Base-by-base conservation (phyloP, 805 yeast genomes). In the Lachancea sp. region DNA sequence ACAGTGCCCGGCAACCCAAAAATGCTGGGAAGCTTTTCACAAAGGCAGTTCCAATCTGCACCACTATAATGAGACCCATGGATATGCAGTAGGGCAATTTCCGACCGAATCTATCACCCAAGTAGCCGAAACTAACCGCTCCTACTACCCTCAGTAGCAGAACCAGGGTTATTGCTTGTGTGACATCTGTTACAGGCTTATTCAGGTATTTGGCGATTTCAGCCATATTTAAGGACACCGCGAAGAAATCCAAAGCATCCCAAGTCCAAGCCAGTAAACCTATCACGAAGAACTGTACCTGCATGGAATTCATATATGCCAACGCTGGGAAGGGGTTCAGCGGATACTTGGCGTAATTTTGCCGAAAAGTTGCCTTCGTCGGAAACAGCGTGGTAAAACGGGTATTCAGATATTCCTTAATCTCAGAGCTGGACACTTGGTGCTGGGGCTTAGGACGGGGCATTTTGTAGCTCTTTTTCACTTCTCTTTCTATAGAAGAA, bases 111-210 rank as follows among this genome's bases (percentile, higher is more conserved):
- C 69, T 64, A 56, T 81, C 89, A 20, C 78, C 73, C 44, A 74
- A 60, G 21, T 71, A 59, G 32, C 88, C 89, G 53, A 81, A 79
- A 19, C 75, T 63, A 11, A 80, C 56, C 1, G 88, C 87, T 29
- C 89, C 89, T 2, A 77, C 76, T 3, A 84, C 74, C 43, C 89
- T 69, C 43, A 80, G 65, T 84, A 81, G 78, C 24, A 81, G 69
- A 38, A 80, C 87, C 47, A 80, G 64, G 7, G 86, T 79, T 47
- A 82, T 74, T 31, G 86, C 88, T 82, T 84, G 80, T 7, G 86
- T 76, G 49, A 82, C 68, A 34, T 71, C 73, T 16, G 68, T 65
- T 21, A 72, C 68, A 1, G 68, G 42, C 5, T 58, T 63, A 34
- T 65, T 64, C 38, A 82, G 68, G 3, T 72, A 56, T 28, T 58